Evolutionary conservation across 1,284 basidiomycete species (phyloP).

Genomic region (Fomitopsis palustris): DNA sequence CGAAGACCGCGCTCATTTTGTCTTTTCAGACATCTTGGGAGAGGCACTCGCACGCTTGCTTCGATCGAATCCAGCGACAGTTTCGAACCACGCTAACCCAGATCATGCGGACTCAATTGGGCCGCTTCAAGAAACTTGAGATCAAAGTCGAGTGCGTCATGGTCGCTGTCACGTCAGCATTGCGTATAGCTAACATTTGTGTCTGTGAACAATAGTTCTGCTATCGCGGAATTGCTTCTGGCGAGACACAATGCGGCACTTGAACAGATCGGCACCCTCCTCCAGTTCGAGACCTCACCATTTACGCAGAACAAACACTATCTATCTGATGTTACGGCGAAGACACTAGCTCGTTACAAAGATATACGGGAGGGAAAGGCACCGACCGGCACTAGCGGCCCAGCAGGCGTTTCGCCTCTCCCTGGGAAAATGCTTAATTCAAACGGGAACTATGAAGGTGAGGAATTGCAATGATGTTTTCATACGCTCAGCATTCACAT

Average conservation of each 20-base stretch:
- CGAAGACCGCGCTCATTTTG: slow-evolving; percentile 39
- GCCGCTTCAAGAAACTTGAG: slow-evolving; percentile 26
- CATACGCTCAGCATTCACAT: background rate
- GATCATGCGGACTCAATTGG: slow-evolving; percentile 27
- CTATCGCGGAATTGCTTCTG: slow-evolving; percentile 11
- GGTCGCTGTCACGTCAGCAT: background rate
- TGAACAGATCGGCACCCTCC: slow-evolving; percentile 14
- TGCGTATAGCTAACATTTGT: background rate
- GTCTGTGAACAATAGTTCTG: background rate
- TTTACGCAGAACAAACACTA: slow-evolving; percentile 35
- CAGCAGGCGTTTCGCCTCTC: background rate
- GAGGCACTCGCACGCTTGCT: slow-evolving; percentile 34
- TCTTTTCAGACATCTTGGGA: slow-evolving; percentile 40
- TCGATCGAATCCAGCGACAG: slow-evolving; percentile 30
- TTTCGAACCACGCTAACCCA: slow-evolving; percentile 21
- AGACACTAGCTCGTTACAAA: slow-evolving; percentile 17
- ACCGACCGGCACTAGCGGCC: background rate
- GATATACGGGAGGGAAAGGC: slow-evolving; percentile 9
- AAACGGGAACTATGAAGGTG: background rate
- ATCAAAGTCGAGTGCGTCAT: slow-evolving; percentile 23
- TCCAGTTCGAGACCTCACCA: slow-evolving; percentile 25
- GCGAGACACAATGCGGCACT: slow-evolving; percentile 1
- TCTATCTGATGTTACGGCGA: slow-evolving; percentile 12
- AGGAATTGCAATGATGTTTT: background rate
- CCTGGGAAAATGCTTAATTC: background rate